Conservation (phyloP, 2,329 filamentous ascomycete genomes). For the Pseudocercospora fuligena region DNA sequence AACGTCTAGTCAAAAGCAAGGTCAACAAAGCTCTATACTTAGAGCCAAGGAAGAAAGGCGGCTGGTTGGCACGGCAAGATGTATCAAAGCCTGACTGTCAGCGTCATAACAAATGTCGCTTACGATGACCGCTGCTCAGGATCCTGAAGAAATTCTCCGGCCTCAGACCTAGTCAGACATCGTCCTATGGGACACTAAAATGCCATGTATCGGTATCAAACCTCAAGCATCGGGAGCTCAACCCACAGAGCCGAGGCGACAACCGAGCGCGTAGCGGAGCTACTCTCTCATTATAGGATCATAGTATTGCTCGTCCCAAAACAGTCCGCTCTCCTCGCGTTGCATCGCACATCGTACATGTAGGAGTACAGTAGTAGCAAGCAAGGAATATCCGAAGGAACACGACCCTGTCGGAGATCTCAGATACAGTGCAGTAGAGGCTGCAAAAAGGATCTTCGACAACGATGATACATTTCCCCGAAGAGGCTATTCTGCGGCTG, state of each 20-base stretch:
- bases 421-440: background rate
- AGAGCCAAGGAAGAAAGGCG: background rate
- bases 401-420: background rate
- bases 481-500: background rate
- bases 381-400: background rate
- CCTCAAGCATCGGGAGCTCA: background rate
- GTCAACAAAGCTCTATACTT: background rate
- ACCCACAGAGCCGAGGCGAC: background rate
- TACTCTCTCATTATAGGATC: background rate
- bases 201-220: too few species aligned
- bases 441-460: background rate
- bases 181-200: too few species aligned
- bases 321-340: too few species aligned
- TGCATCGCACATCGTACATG: too few species aligned
- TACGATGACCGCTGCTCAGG: background rate
- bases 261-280: background rate
- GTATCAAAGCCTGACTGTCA: background rate
- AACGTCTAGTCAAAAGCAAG: background rate
- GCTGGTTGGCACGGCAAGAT: too few species aligned
- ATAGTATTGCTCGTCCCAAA: too few species aligned
- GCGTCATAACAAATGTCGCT: background rate
- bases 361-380: too few species aligned
- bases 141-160: background rate
- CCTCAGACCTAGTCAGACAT: background rate
- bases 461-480: background rate